phyloP scores from a whole-genome alignment of 106 monocot genomes.

The Xerophyta viscosa region DNA sequence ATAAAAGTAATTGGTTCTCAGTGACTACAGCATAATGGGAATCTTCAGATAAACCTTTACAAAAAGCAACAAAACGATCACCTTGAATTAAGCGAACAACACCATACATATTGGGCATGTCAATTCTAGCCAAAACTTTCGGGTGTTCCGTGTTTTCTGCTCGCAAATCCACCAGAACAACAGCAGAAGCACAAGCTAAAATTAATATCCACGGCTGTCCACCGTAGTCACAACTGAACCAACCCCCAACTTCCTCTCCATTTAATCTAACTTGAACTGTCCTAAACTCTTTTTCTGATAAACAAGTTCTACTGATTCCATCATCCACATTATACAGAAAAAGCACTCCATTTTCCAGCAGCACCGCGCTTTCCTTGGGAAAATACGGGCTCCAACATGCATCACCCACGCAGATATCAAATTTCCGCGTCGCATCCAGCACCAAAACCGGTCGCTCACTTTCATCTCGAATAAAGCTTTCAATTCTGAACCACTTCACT shows the following conservation, averaged over 20 bases:
- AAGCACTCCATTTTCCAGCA: constrained; percentile 65
- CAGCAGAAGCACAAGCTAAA: constrained; percentile 19
- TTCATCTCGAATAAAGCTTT: constrained; percentile 12
- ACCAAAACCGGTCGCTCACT: constrained; percentile 18
- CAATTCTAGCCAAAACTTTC: constrained; percentile 28
- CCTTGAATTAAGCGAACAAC: constrained; percentile 8
- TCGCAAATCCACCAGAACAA: constrained; percentile 44
- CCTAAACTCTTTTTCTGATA: no score
- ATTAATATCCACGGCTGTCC: constrained; percentile 54
- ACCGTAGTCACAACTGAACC: constrained; percentile 66
- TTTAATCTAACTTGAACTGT: constrained; percentile 25
- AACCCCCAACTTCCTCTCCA: constrained; percentile 14
- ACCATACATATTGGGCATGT: constrained; percentile 3
- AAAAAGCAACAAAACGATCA: constrained; percentile 36
- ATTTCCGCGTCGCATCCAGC: constrained; percentile 43
- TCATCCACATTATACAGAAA: constrained; percentile 43
- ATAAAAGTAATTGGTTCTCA: constrained; percentile 27
- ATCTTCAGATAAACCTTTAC: constrained; percentile 16
- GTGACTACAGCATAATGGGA: constrained; percentile 34
- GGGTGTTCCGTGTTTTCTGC: constrained; percentile 2
- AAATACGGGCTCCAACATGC: constrained; percentile 67
- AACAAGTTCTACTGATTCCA: no score
- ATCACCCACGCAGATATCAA: constrained; percentile 41
- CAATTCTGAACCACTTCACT: constrained; percentile 71
- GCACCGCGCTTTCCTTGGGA: constrained; percentile 37